phyloP scores from a whole-genome alignment of 116 monocot species.

The Cymodocea nodosa region DNA sequence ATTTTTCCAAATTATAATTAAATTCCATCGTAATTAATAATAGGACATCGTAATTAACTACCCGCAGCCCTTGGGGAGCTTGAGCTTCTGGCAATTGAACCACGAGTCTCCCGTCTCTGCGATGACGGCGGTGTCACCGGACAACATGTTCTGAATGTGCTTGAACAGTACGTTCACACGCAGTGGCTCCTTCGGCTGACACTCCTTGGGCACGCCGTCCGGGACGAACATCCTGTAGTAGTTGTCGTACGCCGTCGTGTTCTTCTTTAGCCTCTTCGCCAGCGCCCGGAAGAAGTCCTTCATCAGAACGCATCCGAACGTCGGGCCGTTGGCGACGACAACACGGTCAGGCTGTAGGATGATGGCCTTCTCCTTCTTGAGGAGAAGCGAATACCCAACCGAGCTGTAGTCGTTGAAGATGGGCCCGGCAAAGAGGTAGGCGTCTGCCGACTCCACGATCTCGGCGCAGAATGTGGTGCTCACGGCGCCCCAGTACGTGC shows the following conservation, averaged over 20 bases:
- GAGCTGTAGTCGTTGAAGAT: constrained; percentile 69
- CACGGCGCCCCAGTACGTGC: constrained; percentile 63
- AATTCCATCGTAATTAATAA: too few relatives aligned
- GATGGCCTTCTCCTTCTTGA: constrained; percentile 57
- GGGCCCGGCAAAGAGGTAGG: constrained; percentile 47
- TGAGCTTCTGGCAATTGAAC: constrained; percentile 65
- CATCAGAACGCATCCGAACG: constrained; percentile 54
- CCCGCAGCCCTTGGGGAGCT: constrained; percentile 42
- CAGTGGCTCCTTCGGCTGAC: constrained; percentile 22
- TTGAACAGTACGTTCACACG: constrained; percentile 45
- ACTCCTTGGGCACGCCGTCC: constrained; percentile 11
- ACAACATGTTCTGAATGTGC: constrained; percentile 31
- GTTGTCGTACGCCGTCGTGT: constrained; percentile 39
- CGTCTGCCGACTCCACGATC: constrained; percentile 55
- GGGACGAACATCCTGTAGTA: constrained; percentile 43
- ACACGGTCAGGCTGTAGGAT: constrained; percentile 51
- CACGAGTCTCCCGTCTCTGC: constrained; percentile 44
- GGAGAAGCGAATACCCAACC: constrained; percentile 51
- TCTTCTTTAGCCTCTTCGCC: constrained; percentile 28
- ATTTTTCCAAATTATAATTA: too few relatives aligned
- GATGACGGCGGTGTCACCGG: constrained; percentile 27
- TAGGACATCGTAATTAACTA: too few relatives aligned
- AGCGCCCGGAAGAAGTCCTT: constrained; percentile 39
- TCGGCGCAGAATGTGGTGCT: constrained; percentile 53
- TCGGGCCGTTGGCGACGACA: constrained; percentile 34